A percentile compares a stretch with the other conserved stretches of the same genome.
These are phyloP conservation scores for Populus hybrid DNA, from an alignment of 441 rosid genomes.

Conservation along the genomic window DNA sequence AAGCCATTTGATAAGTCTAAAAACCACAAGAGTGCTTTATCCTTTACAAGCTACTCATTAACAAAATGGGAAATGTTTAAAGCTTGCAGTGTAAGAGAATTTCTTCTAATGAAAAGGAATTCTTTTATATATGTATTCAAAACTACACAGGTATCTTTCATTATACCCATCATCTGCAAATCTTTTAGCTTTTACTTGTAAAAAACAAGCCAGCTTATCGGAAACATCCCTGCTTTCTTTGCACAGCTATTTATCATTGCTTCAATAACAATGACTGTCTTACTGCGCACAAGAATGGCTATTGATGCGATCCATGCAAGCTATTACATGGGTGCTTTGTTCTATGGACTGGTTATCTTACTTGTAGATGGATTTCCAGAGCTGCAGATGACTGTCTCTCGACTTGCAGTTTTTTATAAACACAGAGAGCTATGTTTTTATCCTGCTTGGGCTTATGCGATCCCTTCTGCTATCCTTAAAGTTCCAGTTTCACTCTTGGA, in stretches of 20 bases:
- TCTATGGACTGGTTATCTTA: constrained; percentile 37
- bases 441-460: constrained; percentile 62
- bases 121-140: constrained; percentile 48
- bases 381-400: constrained; percentile 35
- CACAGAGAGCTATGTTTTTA: constrained; percentile 44
- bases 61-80: constrained; percentile 52
- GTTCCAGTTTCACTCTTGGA: constrained; percentile 46
- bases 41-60: constrained; percentile 29
- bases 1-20: constrained; percentile 35
- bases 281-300: constrained; percentile 42
- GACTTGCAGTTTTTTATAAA: constrained; percentile 48
- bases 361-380: constrained; percentile 47
- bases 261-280: constrained; percentile 48
- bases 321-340: constrained; percentile 49
- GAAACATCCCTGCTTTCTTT: background rate
- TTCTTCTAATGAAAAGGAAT: constrained; percentile 54
- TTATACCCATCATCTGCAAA: background rate
- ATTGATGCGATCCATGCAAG: constrained; percentile 39
- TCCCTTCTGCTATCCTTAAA: constrained; percentile 42
- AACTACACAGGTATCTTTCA: constrained; percentile 36
- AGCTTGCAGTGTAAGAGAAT: constrained; percentile 62
- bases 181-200: background rate
- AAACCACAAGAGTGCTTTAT: constrained; percentile 41
- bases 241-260: constrained; percentile 43
- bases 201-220: background rate